phyloP scores from a whole-genome alignment of 2,329 filamentous ascomycete species.

The Hypoxylon sp. region DNA sequence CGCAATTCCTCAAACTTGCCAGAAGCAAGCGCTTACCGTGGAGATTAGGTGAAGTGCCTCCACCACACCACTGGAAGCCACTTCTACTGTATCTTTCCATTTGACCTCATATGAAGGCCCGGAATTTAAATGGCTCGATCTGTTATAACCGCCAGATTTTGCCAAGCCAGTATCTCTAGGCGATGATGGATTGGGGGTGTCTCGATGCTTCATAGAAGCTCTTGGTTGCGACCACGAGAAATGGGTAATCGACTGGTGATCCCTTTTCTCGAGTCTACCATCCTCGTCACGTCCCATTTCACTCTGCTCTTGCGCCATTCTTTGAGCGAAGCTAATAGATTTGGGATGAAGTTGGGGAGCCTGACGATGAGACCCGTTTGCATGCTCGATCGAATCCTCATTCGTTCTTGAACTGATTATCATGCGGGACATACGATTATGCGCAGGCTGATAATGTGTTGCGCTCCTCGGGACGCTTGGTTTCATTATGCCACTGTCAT shows the following conservation, averaged over 20 bases:
- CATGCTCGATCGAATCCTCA: neutral
- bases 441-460: neutral
- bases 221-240: conserved; percentile 5
- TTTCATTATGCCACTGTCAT: neutral
- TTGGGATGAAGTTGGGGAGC: conserved; percentile 22
- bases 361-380: conserved; percentile 3
- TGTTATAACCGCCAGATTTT: neutral
- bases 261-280: neutral
- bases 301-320: conserved; percentile 15
- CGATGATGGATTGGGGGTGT: neutral
- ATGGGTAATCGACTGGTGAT: neutral
- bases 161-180: neutral
- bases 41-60: conserved; percentile 36
- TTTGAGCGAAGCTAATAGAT: conserved; percentile 29
- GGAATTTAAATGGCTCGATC: neutral
- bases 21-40: conserved; percentile 18
- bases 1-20: neutral
- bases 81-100: conserved; percentile 37
- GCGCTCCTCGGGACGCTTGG: neutral
- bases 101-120: conserved; percentile 19
- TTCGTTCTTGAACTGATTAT: conserved; percentile 17
- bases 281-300: neutral
- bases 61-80: conserved; percentile 28
- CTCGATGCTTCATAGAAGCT: neutral
- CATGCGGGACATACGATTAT: conserved; percentile 8